A percentile compares a stretch with the other conserved stretches of the same genome.
phyloP scores from a whole-genome alignment of 495 filamentous ascomycete species.

The Xeromyces bisporus region DNA sequence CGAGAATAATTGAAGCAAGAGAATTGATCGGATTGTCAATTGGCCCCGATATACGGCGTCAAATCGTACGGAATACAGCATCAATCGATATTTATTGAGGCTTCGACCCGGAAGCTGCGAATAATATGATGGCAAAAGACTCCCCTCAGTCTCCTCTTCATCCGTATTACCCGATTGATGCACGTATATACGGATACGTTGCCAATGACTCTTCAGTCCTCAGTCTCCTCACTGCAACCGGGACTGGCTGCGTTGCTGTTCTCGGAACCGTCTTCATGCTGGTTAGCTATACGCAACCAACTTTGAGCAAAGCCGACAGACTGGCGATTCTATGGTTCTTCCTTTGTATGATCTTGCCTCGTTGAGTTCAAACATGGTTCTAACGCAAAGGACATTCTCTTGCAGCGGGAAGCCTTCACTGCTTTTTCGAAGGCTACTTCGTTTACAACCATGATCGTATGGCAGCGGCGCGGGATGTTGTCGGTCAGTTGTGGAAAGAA shows the following conservation, averaged over 20 bases:
- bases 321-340: slow-evolving; percentile 51
- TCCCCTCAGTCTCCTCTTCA: slow-evolving; percentile 32
- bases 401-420: slow-evolving; percentile 49
- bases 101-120: too few relatives aligned
- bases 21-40: too few relatives aligned
- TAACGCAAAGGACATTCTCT: too few relatives aligned
- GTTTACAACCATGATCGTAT: slow-evolving; percentile 46
- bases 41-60: too few relatives aligned
- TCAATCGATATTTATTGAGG: too few relatives aligned
- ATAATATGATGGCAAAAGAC: too few relatives aligned
- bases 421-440: slow-evolving; percentile 80
- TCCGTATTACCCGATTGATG: slow-evolving; percentile 56
- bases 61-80: too few relatives aligned
- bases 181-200: slow-evolving; percentile 41
- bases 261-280: slow-evolving; percentile 33
- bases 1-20: too few relatives aligned
- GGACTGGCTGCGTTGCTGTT: slow-evolving; percentile 30
- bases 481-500: slow-evolving; percentile 79
- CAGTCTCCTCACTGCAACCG: slow-evolving; percentile 36
- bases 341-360: slow-evolving; percentile 27
- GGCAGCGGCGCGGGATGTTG: slow-evolving; percentile 40
- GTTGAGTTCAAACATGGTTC: neutral
- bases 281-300: slow-evolving; percentile 29
- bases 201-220: slow-evolving; percentile 40
- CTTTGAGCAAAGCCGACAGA: slow-evolving; percentile 32